Evolutionary conservation across 2,329 filamentous ascomycete genomes (phyloP).

Genomic region (Apiospora malaysiana): DNA sequence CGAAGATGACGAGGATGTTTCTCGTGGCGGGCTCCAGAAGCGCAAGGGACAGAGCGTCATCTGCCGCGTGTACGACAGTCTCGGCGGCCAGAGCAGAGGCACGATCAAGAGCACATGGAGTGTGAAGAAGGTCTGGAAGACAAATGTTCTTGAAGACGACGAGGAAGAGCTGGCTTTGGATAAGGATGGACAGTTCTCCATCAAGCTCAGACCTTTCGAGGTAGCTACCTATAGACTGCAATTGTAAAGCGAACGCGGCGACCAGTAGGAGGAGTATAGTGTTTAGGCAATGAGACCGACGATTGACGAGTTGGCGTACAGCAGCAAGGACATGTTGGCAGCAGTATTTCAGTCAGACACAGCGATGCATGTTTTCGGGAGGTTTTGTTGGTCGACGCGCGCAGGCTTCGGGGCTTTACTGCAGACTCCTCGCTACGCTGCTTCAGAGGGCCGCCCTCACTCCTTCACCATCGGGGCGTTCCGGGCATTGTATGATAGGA

Average conservation of each 20-base stretch:
- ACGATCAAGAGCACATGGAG: slow-evolving; percentile 71
- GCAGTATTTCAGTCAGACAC: background rate
- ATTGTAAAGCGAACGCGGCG: slow-evolving; percentile 34
- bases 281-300: background rate
- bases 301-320: background rate
- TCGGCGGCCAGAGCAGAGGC: slow-evolving; percentile 81
- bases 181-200: slow-evolving; percentile 56
- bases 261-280: background rate
- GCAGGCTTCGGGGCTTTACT: background rate
- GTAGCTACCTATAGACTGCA: slow-evolving; percentile 79
- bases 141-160: slow-evolving; percentile 89
- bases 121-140: slow-evolving; percentile 80
- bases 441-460: background rate
- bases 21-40: slow-evolving; percentile 64
- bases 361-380: background rate
- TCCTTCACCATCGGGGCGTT: background rate
- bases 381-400: background rate
- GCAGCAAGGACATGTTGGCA: background rate
- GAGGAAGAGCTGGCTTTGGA: slow-evolving; percentile 66
- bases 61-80: slow-evolving; percentile 83
- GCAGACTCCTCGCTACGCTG: background rate
- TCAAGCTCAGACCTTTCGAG: slow-evolving; percentile 81
- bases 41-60: slow-evolving; percentile 81
- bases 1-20: slow-evolving; percentile 82
- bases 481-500: background rate